Evolutionary conservation across 306 rosid species (phyloP).

Genomic region (Gynostemma pentaphyllum): DNA sequence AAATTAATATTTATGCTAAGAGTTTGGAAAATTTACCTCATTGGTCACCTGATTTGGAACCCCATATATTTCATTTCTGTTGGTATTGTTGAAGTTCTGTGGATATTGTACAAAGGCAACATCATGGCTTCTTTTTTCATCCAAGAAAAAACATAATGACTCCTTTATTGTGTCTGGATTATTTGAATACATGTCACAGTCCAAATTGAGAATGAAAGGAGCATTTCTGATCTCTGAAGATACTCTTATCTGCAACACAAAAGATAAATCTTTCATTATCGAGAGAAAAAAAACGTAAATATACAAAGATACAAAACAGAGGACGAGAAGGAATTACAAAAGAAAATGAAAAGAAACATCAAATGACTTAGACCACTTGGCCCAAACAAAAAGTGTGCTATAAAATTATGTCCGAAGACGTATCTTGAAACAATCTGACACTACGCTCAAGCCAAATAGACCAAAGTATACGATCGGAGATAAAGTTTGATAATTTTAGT

Average conservation of each 20-base stretch:
- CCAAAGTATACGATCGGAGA: not conserved
- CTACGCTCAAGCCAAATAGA: too few relatives aligned
- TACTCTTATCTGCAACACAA: constrained; percentile 42
- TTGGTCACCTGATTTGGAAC: not conserved
- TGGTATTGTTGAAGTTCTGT: constrained; percentile 28
- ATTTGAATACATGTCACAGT: constrained; percentile 63
- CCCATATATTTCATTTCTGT: constrained; percentile 37
- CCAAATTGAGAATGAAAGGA: constrained; percentile 52
- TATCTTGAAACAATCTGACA: too few relatives aligned
- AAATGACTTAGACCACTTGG: too few relatives aligned
- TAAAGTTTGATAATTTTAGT: not conserved
- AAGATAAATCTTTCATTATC: not conserved
- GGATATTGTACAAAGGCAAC: constrained; percentile 52
- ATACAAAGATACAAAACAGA: not conserved
- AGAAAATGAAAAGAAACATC: too few relatives aligned
- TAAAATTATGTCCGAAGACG: too few relatives aligned
- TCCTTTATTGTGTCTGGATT: constrained; percentile 33
- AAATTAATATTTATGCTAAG: too few relatives aligned
- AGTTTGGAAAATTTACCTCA: too few relatives aligned
- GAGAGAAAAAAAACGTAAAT: not conserved
- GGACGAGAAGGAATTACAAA: too few relatives aligned
- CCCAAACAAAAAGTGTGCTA: too few relatives aligned
- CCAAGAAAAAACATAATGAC: constrained; percentile 48
- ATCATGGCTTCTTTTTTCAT: constrained; percentile 37
- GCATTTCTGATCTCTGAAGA: constrained; percentile 59